Evolutionary conservation across 106 monocot genomes (phyloP).

Genomic region (Acorus calamus): DNA sequence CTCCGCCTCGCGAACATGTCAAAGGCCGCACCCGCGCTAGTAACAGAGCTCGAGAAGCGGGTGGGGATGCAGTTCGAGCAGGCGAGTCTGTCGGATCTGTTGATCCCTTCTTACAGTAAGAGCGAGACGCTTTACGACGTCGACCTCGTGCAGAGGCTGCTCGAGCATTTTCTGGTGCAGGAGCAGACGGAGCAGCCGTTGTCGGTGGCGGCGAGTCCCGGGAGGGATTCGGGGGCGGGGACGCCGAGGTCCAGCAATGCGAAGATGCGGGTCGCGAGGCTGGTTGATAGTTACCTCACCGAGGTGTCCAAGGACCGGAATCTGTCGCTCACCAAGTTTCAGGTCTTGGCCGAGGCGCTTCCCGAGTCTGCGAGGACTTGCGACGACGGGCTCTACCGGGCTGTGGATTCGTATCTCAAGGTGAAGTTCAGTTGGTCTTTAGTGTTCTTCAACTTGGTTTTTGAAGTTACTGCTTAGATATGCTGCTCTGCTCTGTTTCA

Average conservation of each 20-base stretch:
- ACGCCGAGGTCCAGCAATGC: slow-evolving; percentile 23
- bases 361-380: slow-evolving; percentile 86
- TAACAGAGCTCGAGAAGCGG: slow-evolving; percentile 85
- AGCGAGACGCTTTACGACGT: slow-evolving; percentile 68
- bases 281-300: slow-evolving; percentile 80
- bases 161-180: slow-evolving; percentile 86
- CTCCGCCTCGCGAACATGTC: slow-evolving; percentile 62
- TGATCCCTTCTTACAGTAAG: slow-evolving; percentile 61
- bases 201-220: slow-evolving; percentile 20
- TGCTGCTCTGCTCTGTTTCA: too few species aligned
- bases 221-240: slow-evolving; percentile 9
- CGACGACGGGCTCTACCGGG: slow-evolving; percentile 84
- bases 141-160: slow-evolving; percentile 72
- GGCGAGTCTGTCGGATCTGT: slow-evolving; percentile 48
- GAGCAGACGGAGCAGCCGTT: slow-evolving; percentile 48
- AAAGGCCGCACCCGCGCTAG: slow-evolving; percentile 76
- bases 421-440: slow-evolving; percentile 7
- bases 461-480: too few species aligned
- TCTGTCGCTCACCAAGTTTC: slow-evolving; percentile 85
- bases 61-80: slow-evolving; percentile 92
- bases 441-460: too few species aligned
- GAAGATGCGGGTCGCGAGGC: slow-evolving; percentile 70
- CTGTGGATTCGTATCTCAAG: slow-evolving; percentile 96
- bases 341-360: slow-evolving; percentile 78
- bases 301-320: slow-evolving; percentile 89